Conservation (phyloP, 2,329 filamentous ascomycete species). For the Orbilia ellipsospora region DNA sequence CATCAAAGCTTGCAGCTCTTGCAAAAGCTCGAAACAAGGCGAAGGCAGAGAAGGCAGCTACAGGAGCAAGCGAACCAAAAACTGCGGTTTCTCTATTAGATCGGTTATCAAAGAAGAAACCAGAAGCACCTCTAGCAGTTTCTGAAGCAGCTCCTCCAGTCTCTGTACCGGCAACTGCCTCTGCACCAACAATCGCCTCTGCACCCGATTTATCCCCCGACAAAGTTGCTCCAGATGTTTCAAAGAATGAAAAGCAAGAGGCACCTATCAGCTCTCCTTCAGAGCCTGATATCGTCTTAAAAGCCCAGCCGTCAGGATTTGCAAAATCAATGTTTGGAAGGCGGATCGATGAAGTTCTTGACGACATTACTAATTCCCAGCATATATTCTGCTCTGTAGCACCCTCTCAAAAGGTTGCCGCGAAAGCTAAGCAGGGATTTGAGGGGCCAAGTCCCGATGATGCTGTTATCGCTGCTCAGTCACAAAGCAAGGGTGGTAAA, state of each 20-base stretch:
- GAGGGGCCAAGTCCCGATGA: conserved; percentile 91
- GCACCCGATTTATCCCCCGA: conserved; percentile 3
- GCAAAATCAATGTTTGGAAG: conserved; percentile 64
- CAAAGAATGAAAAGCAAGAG: conserved; percentile 24
- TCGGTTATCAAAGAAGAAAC: conserved; percentile 56
- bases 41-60: conserved; percentile 66
- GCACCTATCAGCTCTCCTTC: conserved; percentile 6
- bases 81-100: conserved; percentile 59
- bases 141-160: neutral
- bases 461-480: conserved; percentile 85
- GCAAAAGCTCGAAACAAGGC: conserved; percentile 86
- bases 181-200: neutral
- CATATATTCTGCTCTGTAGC: conserved; percentile 61
- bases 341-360: conserved; percentile 50
- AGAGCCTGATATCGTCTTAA: conserved; percentile 21
- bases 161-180: neutral
- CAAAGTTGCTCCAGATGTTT: neutral
- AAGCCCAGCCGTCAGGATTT: conserved; percentile 62
- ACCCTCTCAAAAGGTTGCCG: conserved; percentile 62
- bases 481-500: conserved; percentile 61
- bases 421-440: conserved; percentile 73
- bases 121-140: conserved; percentile 2
- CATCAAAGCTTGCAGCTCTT: conserved; percentile 90
- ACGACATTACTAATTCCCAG: conserved; percentile 20
- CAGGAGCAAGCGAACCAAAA: conserved; percentile 49